Evolutionary conservation across 768 basidiomycete genomes (phyloP), one percentile per base, ranked within the genome.

Genomic region (Tephrocybe sp.): DNA sequence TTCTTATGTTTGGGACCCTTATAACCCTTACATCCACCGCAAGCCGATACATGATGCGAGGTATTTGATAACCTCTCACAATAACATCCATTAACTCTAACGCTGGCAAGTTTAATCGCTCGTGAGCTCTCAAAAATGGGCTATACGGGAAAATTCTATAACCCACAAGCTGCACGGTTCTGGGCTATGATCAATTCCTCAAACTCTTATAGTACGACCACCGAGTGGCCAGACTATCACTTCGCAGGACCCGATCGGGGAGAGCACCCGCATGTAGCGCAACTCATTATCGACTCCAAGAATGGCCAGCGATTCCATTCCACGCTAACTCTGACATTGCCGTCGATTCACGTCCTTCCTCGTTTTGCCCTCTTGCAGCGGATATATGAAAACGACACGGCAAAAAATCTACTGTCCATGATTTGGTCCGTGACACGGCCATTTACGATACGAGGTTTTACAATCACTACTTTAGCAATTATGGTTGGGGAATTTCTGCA

Each of bases 401-500:
- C 47, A 25, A 47, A 41, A 31, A 8, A 25, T 1, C 44, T 57
- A 6, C 25, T 59, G 12, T 46, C 47, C 2, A 16, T 31, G 2
- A 35, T 51, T 27, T 54, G 42, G 37, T 11, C 43, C n/a, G 54
- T 47, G 52, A 43, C 19, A 9, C 39, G 31, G n/a, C 12, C 49
- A 3, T 25, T 26, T 42, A n/a, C n/a, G 15, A 13, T 55, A 2
- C 1, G 4, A 6, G 19, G 36, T 19, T 55, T 60, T 22, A 47
- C 40, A 1, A 31, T 47, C 5, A 47, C 39, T 18, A 44, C 55
- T 25, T 12, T 60, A 12, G 53, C 56, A 25, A 47, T 60, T 35
- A 49, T 60, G 50, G 47, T 36, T 5, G 51, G 49, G 32, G 21
- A 21, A n/a, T 55, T 44, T 32, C 42, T 60, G 32, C 50, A 47